A percentile compares a stretch with the other conserved stretches of the same genome.
Conservation (phyloP, 2,329 filamentous ascomycete species). For the Penicillium sp. region DNA sequence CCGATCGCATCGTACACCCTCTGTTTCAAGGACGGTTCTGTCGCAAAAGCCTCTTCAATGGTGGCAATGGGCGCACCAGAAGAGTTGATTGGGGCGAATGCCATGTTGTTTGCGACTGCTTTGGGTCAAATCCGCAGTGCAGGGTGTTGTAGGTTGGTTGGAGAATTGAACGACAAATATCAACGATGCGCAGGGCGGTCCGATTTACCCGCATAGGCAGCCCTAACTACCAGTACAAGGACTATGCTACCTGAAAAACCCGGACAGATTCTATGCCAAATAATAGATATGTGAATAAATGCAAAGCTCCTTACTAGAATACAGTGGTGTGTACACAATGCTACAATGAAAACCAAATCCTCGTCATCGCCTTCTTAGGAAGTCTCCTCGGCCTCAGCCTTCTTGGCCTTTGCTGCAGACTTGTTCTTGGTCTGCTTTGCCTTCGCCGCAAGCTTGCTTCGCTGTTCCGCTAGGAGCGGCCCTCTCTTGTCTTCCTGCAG, state of each 20-base stretch:
- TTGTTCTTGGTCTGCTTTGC: not conserved
- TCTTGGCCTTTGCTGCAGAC: conserved; percentile 12
- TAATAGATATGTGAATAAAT: conserved; percentile 12
- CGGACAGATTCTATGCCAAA: not conserved
- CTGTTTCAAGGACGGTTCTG: conserved; percentile 41
- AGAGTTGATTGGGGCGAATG: conserved; percentile 40
- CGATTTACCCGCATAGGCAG: conserved; percentile 10
- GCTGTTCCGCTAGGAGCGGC: too few relatives aligned
- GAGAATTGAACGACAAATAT: conserved; percentile 18
- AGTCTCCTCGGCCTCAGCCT: conserved; percentile 12
- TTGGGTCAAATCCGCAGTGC: conserved; percentile 15
- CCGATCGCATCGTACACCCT: conserved; percentile 48
- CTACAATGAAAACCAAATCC: conserved; percentile 14
- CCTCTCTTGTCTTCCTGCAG: conserved; percentile 25
- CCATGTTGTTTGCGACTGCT: conserved; percentile 34
- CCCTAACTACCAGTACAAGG: not conserved
- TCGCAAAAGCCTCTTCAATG: conserved; percentile 46
- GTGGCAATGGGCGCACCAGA: conserved; percentile 26
- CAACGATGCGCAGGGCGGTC: conserved; percentile 17
- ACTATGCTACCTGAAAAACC: not conserved
- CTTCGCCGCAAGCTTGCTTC: not conserved
- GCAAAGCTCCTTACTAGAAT: conserved; percentile 27
- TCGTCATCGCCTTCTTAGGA: conserved; percentile 8
- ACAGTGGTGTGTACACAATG: conserved; percentile 32
- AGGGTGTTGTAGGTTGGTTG: conserved; percentile 12